Evolutionary conservation across 2,329 filamentous ascomycete species (phyloP).

Genomic region (Neocatenulostroma microsporum): DNA sequence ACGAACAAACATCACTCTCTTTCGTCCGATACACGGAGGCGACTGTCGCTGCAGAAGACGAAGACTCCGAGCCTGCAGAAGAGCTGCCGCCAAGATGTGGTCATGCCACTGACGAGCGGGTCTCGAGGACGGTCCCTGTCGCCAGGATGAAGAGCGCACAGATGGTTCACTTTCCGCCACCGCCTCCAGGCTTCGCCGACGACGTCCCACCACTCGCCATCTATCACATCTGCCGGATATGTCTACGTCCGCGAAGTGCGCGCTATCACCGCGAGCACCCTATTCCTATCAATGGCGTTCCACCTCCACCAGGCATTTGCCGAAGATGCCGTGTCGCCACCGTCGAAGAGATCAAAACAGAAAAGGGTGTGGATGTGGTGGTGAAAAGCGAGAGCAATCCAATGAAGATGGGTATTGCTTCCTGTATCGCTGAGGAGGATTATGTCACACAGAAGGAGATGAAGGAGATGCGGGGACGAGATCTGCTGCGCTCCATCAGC

Average conservation of each 20-base stretch:
- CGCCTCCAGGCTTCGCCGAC: neutral
- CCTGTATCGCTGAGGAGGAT: constrained; percentile 18
- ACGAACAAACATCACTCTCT: no score
- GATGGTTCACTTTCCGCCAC: neutral
- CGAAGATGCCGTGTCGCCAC: constrained; percentile 24
- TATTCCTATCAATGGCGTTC: constrained; percentile 24
- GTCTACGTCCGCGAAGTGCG: constrained; percentile 25
- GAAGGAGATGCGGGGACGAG: constrained; percentile 3
- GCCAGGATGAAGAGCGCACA: neutral
- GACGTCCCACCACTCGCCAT: constrained; percentile 22
- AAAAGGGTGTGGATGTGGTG: constrained; percentile 16
- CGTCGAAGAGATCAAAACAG: constrained; percentile 15
- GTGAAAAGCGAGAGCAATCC: constrained; percentile 20
- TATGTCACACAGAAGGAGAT: constrained; percentile 14
- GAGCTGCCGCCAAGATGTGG: neutral
- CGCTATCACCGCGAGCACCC: constrained; percentile 29
- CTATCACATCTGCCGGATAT: constrained; percentile 30
- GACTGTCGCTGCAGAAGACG: neutral
- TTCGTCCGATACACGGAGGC: no score
- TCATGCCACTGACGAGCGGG: constrained; percentile 6
- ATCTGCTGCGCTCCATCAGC: constrained; percentile 1
- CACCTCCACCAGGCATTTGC: constrained; percentile 28
- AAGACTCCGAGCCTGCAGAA: neutral
- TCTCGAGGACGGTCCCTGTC: neutral
- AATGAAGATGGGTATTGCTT: constrained; percentile 21